Evolutionary conservation across 176 grass and related monocot species (phyloP), one percentile per base, ranked within the genome.

Genomic region (Alloteropsis semialata): DNA sequence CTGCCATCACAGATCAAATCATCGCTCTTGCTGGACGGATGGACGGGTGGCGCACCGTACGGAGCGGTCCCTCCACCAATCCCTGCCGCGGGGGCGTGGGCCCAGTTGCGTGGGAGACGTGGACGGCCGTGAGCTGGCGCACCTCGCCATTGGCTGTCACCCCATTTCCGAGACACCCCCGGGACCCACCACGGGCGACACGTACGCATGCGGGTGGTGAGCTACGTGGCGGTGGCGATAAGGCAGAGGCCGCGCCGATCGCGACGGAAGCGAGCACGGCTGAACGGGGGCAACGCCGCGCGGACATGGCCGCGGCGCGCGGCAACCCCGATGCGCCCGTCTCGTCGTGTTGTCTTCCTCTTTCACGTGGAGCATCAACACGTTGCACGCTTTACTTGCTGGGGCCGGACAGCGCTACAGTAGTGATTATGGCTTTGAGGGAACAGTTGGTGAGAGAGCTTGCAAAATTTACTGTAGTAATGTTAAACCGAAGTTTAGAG

Each of bases 121-220:
- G 62, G 82, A 56, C 3, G 18, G 17, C 68, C 55, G 48, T 33
- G 48, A 77, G 73, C 72, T 68, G 82, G 82, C 61, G 17, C 61
- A 29, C 65, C 21, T 5, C 3, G 25, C 54, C 2, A 10, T 42
- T 43, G 32, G 49, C 3, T 12, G 17, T 36, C 76, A 63, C 39
- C 57, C 33, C 58, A 11, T 78, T 62, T 77, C 55, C 4, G 37
- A 37, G 74, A 69, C 65, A 38, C 3, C 3, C 1, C 1, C 18
- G 5, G 37, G 41, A 21, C 78, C 70, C 60, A 36, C 34, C 34
- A 55, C 50, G 1, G 8, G 28, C 11, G 29, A 69, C 64, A 71
- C 50, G 72, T 19, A 68, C 30, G 30, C 69, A 66, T 42, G 73
- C 3, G 62, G 21, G 16, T 19, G 33, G 11, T 54, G 18, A 32